Evolutionary conservation across 129 eudicot genomes (phyloP).

Genomic region (Flaveria linearis): DNA sequence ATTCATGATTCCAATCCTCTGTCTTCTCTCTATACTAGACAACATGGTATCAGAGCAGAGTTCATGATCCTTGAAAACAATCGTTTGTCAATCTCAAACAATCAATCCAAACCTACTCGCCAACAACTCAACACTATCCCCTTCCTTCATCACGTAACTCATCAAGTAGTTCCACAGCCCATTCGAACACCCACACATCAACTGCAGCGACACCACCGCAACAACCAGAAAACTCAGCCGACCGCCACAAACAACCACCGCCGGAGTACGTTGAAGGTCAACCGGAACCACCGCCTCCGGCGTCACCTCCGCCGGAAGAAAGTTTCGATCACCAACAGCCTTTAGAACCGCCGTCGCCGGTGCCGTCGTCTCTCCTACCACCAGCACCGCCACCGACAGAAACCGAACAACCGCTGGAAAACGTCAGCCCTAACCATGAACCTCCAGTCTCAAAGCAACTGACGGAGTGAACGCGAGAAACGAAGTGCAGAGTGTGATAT

Average conservation of each 20-base stretch:
- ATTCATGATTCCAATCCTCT: too few relatives aligned
- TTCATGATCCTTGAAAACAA: too few relatives aligned
- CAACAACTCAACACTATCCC: constrained; percentile 70
- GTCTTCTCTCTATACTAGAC: too few relatives aligned
- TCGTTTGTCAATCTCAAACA: too few relatives aligned
- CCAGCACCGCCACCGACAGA: constrained; percentile 35
- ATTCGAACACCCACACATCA: constrained; percentile 90
- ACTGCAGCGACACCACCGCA: constrained; percentile 63
- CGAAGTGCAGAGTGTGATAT: too few relatives aligned
- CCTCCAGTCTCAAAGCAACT: constrained; percentile 22
- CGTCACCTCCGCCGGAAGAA: constrained; percentile 8
- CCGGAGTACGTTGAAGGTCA: constrained; percentile 16
- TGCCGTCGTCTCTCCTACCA: constrained; percentile 26
- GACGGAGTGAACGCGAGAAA: too few relatives aligned
- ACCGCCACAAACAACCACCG: constrained; percentile 5
- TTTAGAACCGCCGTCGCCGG: constrained; percentile 36
- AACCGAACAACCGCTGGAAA: too few relatives aligned
- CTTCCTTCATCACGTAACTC: constrained; percentile 93
- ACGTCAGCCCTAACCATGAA: constrained; percentile 9
- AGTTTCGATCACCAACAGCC: neutral
- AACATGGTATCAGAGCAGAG: too few relatives aligned
- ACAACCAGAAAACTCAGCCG: too few relatives aligned
- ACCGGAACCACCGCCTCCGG: constrained; percentile 7
- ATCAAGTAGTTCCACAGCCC: constrained; percentile 91
- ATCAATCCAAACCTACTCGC: constrained; percentile 96